phyloP scores from a whole-genome alignment of 2,329 filamentous ascomycete species.

The Calonectria crousiana region DNA sequence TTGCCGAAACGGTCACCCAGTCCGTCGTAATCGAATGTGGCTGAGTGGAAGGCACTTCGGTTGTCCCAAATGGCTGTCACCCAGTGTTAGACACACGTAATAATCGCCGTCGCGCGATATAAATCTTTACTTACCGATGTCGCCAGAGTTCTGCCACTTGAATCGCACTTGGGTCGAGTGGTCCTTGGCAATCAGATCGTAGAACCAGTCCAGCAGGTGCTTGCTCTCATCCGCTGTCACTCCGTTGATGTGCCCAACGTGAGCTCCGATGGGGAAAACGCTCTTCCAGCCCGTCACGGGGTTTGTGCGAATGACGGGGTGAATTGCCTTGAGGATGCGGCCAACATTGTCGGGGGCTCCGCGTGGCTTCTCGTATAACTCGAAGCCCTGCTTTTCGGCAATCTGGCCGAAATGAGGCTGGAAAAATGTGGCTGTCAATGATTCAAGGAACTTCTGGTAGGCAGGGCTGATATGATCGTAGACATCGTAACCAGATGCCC shows the following conservation, averaged over 20 bases:
- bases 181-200: slow-evolving; percentile 64
- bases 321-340: slow-evolving; percentile 59
- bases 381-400: slow-evolving; percentile 58
- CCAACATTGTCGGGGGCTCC: slow-evolving; percentile 66
- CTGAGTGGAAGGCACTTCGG: slow-evolving; percentile 66
- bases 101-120: not conserved
- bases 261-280: slow-evolving; percentile 64
- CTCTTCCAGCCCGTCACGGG: slow-evolving; percentile 70
- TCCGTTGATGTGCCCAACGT: slow-evolving; percentile 64
- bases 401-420: slow-evolving; percentile 63
- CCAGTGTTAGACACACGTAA: not conserved
- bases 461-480: slow-evolving; percentile 72
- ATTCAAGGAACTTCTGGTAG: slow-evolving; percentile 69
- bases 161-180: slow-evolving; percentile 67
- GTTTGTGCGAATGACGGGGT: slow-evolving; percentile 69
- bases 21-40: slow-evolving; percentile 64
- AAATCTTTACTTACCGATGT: slow-evolving; percentile 48
- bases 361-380: slow-evolving; percentile 58
- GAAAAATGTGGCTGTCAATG: slow-evolving; percentile 66
- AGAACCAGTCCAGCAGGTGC: slow-evolving; percentile 64
- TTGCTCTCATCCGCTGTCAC: slow-evolving; percentile 61
- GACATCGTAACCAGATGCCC: slow-evolving; percentile 76
- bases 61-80: slow-evolving; percentile 69
- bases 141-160: slow-evolving; percentile 58
- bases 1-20: slow-evolving; percentile 62